These are phyloP conservation scores for Colletotrichum sp. DNA, from an alignment of 2,329 filamentous ascomycete genomes.

Conservation along the genomic window DNA sequence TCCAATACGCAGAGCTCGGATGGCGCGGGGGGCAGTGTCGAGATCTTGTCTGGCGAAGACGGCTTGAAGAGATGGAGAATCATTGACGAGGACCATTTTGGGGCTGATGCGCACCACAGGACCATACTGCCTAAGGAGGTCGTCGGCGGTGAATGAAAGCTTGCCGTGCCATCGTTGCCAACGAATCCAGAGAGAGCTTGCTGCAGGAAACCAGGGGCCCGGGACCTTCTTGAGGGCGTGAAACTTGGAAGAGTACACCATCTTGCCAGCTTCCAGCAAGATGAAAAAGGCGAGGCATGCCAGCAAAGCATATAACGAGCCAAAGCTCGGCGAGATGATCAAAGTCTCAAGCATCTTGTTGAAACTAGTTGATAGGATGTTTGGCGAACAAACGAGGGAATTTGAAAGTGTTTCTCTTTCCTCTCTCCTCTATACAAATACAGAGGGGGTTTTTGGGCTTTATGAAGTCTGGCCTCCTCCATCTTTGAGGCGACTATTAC, in stretches of 20 bases:
- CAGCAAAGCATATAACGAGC: not conserved
- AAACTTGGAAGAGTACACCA: not conserved
- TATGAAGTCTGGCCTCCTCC: not conserved
- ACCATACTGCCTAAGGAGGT: constrained; percentile 23
- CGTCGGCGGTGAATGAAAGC: constrained; percentile 20
- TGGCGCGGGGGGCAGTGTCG: constrained; percentile 20
- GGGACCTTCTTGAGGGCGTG: not conserved
- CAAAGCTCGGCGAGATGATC: not conserved
- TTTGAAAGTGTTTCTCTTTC: not conserved
- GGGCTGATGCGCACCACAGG: constrained; percentile 28
- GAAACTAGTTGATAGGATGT: not conserved
- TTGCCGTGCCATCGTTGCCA: constrained; percentile 24
- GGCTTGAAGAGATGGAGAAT: constrained; percentile 15
- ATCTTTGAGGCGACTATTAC: not conserved
- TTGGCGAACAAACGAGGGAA: not conserved
- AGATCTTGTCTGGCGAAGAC: constrained; percentile 20
- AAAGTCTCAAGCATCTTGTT: not conserved
- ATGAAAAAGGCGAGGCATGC: not conserved
- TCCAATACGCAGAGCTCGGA: constrained; percentile 24
- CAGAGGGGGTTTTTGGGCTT: not conserved
- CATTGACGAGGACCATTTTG: constrained; percentile 29
- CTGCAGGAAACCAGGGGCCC: constrained; percentile 15
- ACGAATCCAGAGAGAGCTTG: constrained; percentile 20
- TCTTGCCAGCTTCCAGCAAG: not conserved
- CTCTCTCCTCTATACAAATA: not conserved